Percentiles rank a stretch among this genome's conserved stretches.
Conservation (phyloP, 495 filamentous ascomycete species). For the Lasiosphaeria miniovina region DNA sequence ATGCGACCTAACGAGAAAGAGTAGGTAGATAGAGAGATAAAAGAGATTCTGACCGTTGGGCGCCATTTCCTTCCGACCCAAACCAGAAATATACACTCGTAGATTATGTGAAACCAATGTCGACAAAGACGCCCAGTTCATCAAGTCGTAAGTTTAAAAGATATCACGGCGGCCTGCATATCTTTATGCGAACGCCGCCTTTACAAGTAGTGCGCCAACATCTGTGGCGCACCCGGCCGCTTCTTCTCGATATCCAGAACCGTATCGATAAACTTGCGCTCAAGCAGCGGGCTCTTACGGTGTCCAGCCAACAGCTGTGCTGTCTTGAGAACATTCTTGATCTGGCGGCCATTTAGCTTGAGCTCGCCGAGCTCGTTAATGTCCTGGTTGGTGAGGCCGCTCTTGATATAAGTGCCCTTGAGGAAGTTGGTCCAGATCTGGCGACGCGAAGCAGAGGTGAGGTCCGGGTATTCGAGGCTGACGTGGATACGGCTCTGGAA, state of each 20-base stretch:
- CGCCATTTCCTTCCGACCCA: too few species aligned
- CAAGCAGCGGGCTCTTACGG: slow-evolving; percentile 26
- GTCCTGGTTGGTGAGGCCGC: slow-evolving; percentile 25
- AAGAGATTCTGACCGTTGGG: too few species aligned
- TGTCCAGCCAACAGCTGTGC: slow-evolving; percentile 33
- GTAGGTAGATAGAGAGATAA: too few species aligned
- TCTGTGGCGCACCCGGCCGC: slow-evolving; percentile 19
- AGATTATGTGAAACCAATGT: too few species aligned
- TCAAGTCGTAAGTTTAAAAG: too few species aligned
- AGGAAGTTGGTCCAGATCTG: slow-evolving; percentile 35
- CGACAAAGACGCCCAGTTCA: too few species aligned
- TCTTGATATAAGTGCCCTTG: slow-evolving; percentile 23
- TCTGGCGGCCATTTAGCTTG: slow-evolving; percentile 42
- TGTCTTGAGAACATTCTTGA: slow-evolving; percentile 55
- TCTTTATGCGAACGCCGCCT: neutral
- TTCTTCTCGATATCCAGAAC: slow-evolving; percentile 32
- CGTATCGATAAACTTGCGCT: slow-evolving; percentile 30
- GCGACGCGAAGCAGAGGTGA: slow-evolving; percentile 31
- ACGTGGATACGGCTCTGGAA: slow-evolving; percentile 54
- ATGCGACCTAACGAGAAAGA: too few species aligned
- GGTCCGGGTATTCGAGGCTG: slow-evolving; percentile 44
- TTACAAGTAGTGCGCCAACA: slow-evolving; percentile 28
- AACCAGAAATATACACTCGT: too few species aligned
- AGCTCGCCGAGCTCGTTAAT: slow-evolving; percentile 36
- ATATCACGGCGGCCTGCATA: too few species aligned